Evolutionary conservation across 2,329 filamentous ascomycete species (phyloP).

Genomic region (Verticillium nubilum): DNA sequence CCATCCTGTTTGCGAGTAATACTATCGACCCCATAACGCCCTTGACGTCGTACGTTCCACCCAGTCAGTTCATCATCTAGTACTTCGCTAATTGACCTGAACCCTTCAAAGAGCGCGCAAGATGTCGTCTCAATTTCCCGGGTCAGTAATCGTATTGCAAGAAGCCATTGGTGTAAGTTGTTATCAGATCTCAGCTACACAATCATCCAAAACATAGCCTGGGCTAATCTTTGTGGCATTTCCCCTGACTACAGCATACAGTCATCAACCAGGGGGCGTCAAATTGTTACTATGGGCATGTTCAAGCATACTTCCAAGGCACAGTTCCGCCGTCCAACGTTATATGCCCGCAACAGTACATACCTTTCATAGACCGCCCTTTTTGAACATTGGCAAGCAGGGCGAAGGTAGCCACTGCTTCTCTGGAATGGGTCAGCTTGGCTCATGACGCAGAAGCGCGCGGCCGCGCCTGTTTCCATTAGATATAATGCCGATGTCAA

Average conservation of each 20-base stretch:
- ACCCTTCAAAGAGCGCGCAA: conserved; percentile 16
- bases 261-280: conserved; percentile 22
- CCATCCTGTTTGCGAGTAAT: conserved; percentile 32
- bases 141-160: conserved; percentile 22
- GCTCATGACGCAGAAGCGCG: no score
- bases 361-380: conserved; percentile 15
- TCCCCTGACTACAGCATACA: conserved; percentile 19
- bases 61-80: no score
- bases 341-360: conserved; percentile 24
- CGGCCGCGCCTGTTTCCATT: no score
- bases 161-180: conserved; percentile 26
- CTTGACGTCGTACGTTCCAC: conserved; percentile 22
- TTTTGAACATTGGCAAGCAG: neutral
- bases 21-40: conserved; percentile 32
- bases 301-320: conserved; percentile 30
- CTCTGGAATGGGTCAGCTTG: no score
- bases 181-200: conserved; percentile 3
- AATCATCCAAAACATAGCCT: conserved; percentile 4
- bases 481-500: no score
- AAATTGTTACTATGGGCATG: conserved; percentile 26
- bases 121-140: conserved; percentile 22
- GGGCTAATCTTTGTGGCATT: conserved; percentile 10
- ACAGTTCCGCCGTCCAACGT: conserved; percentile 22
- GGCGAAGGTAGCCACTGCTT: no score
- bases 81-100: conserved; percentile 9